A percentile compares a stretch with the other conserved stretches of the same genome.
phyloP scores from a whole-genome alignment of 2,329 filamentous ascomycete genomes.

The Microcyclospora tardicrescens region DNA sequence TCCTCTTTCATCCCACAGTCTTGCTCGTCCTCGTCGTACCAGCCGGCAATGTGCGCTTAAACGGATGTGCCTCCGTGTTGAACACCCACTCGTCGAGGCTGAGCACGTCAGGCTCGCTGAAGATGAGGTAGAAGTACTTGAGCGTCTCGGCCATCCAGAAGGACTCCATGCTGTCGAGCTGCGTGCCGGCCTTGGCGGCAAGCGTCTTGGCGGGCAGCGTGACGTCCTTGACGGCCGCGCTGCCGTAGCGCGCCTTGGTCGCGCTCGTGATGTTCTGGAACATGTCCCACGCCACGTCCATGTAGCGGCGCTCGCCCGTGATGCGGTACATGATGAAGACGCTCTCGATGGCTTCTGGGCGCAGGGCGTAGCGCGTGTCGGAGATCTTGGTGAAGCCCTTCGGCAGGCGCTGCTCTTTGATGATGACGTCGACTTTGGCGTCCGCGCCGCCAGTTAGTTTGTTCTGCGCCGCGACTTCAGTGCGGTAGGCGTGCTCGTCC shows the following conservation, averaged over 20 bases:
- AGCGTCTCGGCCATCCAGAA: constrained; percentile 39
- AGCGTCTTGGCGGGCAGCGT: constrained; percentile 12
- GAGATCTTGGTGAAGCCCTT: constrained; percentile 31
- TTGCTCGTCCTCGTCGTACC: too few relatives aligned
- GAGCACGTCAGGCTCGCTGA: constrained; percentile 51
- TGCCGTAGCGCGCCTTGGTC: constrained; percentile 33
- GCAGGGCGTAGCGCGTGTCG: constrained; percentile 35
- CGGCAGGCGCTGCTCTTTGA: constrained; percentile 26
- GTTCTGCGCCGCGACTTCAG: constrained; percentile 37
- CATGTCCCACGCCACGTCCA: constrained; percentile 38
- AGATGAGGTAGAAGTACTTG: constrained; percentile 65
- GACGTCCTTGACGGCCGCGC: constrained; percentile 33
- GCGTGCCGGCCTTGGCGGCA: constrained; percentile 17
- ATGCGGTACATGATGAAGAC: constrained; percentile 49
- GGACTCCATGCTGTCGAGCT: constrained; percentile 35
- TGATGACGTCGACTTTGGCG: constrained; percentile 21
- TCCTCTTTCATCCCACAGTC: too few relatives aligned
- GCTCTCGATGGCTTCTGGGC: constrained; percentile 48
- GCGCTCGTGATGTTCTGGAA: constrained; percentile 32
- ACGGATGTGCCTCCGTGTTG: constrained; percentile 43
- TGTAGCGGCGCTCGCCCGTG: constrained; percentile 39
- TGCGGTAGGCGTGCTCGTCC: constrained; percentile 38
- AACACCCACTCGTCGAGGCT: constrained; percentile 57
- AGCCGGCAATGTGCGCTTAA: constrained; percentile 14
- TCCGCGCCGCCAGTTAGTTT: constrained; percentile 19